Evolutionary conservation across 1,139 yeast species (phyloP), one percentile per base, ranked within the genome.

Genomic region (Magnusiomyces clavatus): DNA sequence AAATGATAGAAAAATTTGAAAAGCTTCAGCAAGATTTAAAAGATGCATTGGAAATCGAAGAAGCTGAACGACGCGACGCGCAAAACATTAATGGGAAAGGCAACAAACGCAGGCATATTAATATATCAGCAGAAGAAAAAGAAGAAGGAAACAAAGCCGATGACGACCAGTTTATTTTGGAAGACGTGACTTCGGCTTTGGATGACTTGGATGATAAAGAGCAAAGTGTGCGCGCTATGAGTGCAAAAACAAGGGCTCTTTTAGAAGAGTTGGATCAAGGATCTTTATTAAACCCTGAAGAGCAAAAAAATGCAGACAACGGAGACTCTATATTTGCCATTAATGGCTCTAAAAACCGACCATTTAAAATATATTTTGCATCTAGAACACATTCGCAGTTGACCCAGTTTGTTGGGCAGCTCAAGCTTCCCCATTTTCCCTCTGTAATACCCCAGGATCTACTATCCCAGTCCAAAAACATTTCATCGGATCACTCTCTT

Each of bases 321-420:
- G 31, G 31, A 24, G 31, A 24, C 31, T 24, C 31, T 4, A 19
- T 47, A 12, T 47, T 42, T 38, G 24, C 46, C 4, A 24, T 8
- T 5, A 4, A 24, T 5, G 31, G 31, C 31, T 24, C 31, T 16
- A 16, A 53, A 43, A 46, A 49, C 41, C 51, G 51, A 14, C 40
- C 50, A 0, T 24, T 24, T 5, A 81, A 81, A 59, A 75, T 83
- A 1, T 78, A 70, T 58, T 89, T 82, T 63, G 76, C 95, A 0
- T 88, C 97, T 1, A 72, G 98, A 65, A 90, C 98, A 0, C 97
- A 90, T 63, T 87, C 97, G 0, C 98, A 90, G 64, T 70, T 90
- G 51, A 76, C 76, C 48, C 98, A 90, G 62, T 86, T 90, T 64
- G 80, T 90, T 0, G 78, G 80, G 20, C 97, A 92, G 60, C 68